A percentile compares a stretch with the other conserved stretches of the same genome.
phyloP scores from a whole-genome alignment of 139 green algal species.

The Nannochloris sp. region DNA sequence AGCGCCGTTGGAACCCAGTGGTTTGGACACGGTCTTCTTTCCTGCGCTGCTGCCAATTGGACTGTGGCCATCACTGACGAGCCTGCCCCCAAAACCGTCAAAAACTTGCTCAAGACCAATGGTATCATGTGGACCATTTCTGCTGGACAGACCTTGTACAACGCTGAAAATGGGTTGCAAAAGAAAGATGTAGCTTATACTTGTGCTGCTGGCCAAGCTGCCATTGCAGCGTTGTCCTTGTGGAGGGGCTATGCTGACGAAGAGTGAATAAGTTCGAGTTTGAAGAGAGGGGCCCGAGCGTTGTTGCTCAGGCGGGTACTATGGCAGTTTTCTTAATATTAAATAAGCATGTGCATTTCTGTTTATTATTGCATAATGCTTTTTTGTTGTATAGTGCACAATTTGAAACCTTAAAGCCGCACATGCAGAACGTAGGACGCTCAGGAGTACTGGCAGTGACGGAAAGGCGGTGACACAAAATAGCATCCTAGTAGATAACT shows the following conservation, averaged over 20 bases:
- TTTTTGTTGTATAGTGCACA: too few species aligned
- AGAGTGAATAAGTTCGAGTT: too few species aligned
- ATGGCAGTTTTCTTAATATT: too few species aligned
- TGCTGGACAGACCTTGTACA: background rate
- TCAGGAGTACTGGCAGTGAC: too few species aligned
- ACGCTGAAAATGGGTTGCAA: slow-evolving; percentile 1
- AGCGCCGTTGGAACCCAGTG: background rate
- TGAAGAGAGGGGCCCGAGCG: too few species aligned
- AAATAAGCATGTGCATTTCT: too few species aligned
- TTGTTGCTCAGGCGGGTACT: too few species aligned
- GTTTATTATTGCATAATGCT: too few species aligned
- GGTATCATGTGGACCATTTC: background rate
- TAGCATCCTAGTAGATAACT: too few species aligned
- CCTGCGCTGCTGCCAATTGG: background rate
- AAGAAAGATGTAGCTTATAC: slow-evolving; percentile 6
- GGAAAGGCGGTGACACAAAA: too few species aligned
- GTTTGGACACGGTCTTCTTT: background rate
- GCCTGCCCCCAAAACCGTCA: background rate
- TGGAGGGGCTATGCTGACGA: background rate
- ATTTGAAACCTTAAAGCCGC: too few species aligned
- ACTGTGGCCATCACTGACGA: background rate
- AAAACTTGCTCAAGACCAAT: slow-evolving; percentile 7
- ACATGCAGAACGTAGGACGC: too few species aligned
- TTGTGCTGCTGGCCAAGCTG: background rate
- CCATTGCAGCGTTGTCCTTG: background rate